These are phyloP conservation scores for Leishmania martiniquensis DNA, from an alignment of 208 protist species.

Conservation along the genomic window DNA sequence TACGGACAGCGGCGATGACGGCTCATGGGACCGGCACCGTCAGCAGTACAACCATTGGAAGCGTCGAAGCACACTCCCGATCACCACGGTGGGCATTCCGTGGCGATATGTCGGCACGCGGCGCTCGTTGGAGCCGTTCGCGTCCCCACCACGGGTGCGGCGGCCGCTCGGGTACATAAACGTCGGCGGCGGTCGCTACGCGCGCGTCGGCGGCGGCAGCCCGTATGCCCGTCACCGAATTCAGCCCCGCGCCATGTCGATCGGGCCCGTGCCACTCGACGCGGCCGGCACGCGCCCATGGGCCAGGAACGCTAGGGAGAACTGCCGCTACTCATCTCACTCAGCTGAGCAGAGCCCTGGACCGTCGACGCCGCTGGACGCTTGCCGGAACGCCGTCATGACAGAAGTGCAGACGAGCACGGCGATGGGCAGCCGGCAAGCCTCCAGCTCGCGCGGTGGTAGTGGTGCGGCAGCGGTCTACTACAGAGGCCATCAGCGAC, in stretches of 20 bases:
- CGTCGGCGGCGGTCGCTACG: conserved; percentile 52
- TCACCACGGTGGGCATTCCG: conserved; percentile 41
- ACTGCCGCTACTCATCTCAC: not conserved
- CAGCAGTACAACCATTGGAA: not conserved
- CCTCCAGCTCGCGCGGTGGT: conserved; percentile 5
- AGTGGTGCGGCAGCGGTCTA: not conserved
- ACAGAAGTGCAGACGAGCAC: conserved; percentile 3
- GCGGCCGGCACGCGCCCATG: conserved; percentile 5
- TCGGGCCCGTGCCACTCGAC: conserved; percentile 21
- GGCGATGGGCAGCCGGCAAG: not conserved
- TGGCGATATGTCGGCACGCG: conserved; percentile 52
- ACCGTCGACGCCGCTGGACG: conserved; percentile 15
- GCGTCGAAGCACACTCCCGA: conserved; percentile 13
- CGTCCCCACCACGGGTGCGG: conserved; percentile 38
- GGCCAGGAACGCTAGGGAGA: too few species aligned
- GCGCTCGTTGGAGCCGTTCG: conserved; percentile 24
- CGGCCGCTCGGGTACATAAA: conserved; percentile 74
- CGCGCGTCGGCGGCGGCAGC: conserved; percentile 34
- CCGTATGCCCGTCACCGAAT: conserved; percentile 24
- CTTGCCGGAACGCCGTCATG: conserved; percentile 9
- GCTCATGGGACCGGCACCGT: conserved; percentile 2
- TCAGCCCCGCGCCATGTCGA: conserved; percentile 1
- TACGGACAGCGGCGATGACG: conserved; percentile 2
- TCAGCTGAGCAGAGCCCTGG: not conserved
- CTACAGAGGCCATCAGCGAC: conserved; percentile 1